Conservation (phyloP, 768 basidiomycete genomes). For the Mycena crocata region DNA sequence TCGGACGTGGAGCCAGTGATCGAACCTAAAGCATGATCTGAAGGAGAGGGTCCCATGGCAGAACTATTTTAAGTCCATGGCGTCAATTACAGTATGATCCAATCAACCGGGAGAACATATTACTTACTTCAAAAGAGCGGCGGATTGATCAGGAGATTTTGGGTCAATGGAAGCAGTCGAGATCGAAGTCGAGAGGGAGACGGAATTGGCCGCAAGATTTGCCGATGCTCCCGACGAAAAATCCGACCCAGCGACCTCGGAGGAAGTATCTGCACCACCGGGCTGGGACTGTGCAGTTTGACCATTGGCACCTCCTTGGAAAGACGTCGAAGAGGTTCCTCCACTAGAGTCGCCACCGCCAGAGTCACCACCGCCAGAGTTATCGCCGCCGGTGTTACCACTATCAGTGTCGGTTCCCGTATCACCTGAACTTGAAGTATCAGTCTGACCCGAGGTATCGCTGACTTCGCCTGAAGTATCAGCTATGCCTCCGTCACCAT, state of each 20-base stretch:
- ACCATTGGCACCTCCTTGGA: background rate
- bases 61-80: constrained; percentile 9
- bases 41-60: background rate
- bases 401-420: background rate
- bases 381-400: background rate
- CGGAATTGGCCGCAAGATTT: background rate
- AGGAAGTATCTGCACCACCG: background rate
- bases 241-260: background rate
- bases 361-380: background rate
- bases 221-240: too few species aligned
- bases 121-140: constrained; percentile 1
- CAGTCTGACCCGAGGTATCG: too few species aligned
- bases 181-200: background rate
- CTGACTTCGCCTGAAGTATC: too few species aligned
- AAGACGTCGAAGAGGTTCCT: background rate
- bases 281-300: background rate
- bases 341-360: background rate
- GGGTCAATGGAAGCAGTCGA: background rate
- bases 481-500: background rate
- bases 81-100: background rate
- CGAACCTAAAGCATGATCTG: background rate
- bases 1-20: background rate
- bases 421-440: background rate
- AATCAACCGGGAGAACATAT: background rate
- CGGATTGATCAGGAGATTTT: background rate